Evolutionary conservation across 2,329 filamentous ascomycete genomes (phyloP).

Genomic region (Knoxdaviesia capensis): DNA sequence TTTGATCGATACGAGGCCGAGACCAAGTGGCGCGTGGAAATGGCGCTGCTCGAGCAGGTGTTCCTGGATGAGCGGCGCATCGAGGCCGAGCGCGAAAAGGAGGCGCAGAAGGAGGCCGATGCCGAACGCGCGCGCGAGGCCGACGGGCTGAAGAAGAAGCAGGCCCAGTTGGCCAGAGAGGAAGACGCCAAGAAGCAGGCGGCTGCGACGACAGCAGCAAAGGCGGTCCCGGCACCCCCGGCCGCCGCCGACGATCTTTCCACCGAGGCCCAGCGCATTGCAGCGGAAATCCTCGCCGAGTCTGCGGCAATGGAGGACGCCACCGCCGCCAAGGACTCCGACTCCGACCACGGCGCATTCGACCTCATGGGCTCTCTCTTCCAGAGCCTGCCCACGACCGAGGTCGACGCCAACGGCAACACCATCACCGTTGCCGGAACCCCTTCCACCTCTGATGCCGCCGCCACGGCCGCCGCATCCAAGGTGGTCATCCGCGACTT

Average conservation of each 20-base stretch:
- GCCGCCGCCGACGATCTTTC: conserved; percentile 25
- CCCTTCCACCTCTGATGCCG: no score
- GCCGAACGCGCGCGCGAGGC: conserved; percentile 1
- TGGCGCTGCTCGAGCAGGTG: background rate
- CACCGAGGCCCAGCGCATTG: conserved; percentile 36
- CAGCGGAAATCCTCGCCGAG: conserved; percentile 36
- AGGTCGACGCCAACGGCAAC: conserved; percentile 34
- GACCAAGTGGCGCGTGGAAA: conserved; percentile 7
- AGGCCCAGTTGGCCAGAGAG: conserved; percentile 7
- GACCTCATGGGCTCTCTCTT: conserved; percentile 29
- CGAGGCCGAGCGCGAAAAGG: background rate
- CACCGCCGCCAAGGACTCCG: conserved; percentile 25
- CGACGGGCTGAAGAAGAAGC: conserved; percentile 7
- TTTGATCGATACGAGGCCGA: conserved; percentile 40
- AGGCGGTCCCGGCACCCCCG: no score
- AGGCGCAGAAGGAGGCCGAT: conserved; percentile 3
- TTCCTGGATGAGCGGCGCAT: no score
- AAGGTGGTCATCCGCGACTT: conserved; percentile 59
- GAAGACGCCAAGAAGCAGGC: conserved; percentile 1
- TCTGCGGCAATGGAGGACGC: conserved; percentile 33
- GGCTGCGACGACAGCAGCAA: background rate
- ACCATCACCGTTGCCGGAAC: no score
- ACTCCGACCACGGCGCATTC: no score
- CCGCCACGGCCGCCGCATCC: no score
- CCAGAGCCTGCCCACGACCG: conserved; percentile 36